Base-by-base conservation (phyloP, 2,329 filamentous ascomycete genomes). In the Lecanicillium sp. region DNA sequence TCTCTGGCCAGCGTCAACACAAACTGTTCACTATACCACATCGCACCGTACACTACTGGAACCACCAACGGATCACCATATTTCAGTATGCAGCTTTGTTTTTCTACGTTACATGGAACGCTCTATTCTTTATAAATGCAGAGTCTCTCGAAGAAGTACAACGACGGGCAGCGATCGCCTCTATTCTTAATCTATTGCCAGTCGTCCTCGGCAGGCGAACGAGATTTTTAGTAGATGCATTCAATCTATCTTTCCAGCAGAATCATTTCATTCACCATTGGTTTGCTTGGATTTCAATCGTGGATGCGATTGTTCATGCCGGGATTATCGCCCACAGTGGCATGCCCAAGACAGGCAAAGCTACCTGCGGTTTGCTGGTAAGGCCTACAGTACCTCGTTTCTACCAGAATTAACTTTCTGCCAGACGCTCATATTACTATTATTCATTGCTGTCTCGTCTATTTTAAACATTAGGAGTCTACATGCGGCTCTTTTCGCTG, bases 341-440 rank as follows among this genome's bases (percentile, higher is more conserved):
- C 27, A 30, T 37, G 17, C 28, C 17, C 8, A 18, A 5, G 25
- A 37, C 11, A 17, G 16, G 4, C 31, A 11, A 37, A 31, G 27
- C 9, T 13, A 37, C 9, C 20, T 30, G 9, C 18, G 28, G 28
- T 14, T 16, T 37, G 11, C 15, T 31, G 4, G 9, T n/a, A 37
- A 22, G 28, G 4, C 7, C 11, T 5, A 30, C 27, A n/a, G n/a
- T n/a, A n/a, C 7, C n/a, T 14, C 28, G 11, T 9, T 9, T 28
- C 5, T 18, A 37, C 15, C 22, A 16, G 17, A 11, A 16, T 15
- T 20, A 20, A 8, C n/a, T 14, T 3, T 9, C 31, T 6, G 19
- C 25, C 29, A 37, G 35, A 29, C n/a, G 8, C 31, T 37, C 31
- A 25, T 37, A 15, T 30, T 22, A 8, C 19, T 37, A 19, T n/a